These are phyloP conservation scores for Pseudoperonospora humuli DNA, from an alignment of 352 stramenopile genomes.

Conservation along the genomic window DNA sequence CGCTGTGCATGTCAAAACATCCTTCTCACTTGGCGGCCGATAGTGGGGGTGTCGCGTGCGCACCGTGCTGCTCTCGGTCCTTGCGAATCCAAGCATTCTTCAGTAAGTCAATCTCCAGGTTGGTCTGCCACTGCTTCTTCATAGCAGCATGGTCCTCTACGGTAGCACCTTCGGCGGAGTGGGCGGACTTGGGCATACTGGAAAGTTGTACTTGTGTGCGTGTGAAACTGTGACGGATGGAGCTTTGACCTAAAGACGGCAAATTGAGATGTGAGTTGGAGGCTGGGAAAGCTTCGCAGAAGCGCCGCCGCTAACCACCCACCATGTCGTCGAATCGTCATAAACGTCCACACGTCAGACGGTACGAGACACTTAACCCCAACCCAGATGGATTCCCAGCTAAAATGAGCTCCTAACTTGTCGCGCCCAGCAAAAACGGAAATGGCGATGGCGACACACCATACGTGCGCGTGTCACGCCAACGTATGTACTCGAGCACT, in stretches of 20 bases:
- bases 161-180: constrained; percentile 10
- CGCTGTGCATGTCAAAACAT: no score
- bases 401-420: constrained; percentile 13
- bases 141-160: constrained; percentile 39
- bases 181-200: constrained; percentile 31
- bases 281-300: constrained; percentile 11
- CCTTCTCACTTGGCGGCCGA: constrained; percentile 26
- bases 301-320: constrained; percentile 21
- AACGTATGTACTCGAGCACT: background rate
- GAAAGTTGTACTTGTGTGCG: background rate
- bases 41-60: constrained; percentile 23
- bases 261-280: constrained; percentile 30
- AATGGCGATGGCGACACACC: constrained; percentile 14
- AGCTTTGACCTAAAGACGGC: constrained; percentile 5
- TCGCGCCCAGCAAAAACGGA: constrained; percentile 7
- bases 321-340: constrained; percentile 18
- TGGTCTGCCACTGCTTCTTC: constrained; percentile 60
- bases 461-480: constrained; percentile 14
- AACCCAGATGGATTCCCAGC: constrained; percentile 22
- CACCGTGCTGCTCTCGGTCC: constrained; percentile 38
- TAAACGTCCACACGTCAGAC: constrained; percentile 32
- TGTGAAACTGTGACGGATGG: background rate
- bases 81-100: constrained; percentile 55
- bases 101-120: constrained; percentile 56
- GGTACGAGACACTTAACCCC: constrained; percentile 16